phyloP scores from a whole-genome alignment of 164 flowering plant genomes.

The Umbilicus rupestris region DNA sequence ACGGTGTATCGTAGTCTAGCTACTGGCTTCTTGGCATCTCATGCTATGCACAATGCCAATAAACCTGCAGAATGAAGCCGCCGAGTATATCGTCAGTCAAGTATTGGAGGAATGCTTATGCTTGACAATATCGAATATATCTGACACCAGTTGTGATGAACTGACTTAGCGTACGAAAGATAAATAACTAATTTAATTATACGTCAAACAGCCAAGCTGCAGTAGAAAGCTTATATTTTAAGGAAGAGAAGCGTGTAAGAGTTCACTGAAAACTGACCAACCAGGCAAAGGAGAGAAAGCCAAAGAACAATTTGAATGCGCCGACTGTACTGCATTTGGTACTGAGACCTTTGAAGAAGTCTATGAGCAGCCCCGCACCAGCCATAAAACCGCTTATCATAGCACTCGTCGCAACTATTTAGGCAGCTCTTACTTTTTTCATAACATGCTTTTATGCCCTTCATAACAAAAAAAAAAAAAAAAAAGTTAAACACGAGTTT shows the following conservation, averaged over 20 bases:
- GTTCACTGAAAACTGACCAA: slow-evolving; percentile 39
- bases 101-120: not conserved
- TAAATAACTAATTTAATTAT: not conserved
- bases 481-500: not conserved
- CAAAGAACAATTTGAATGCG: slow-evolving; percentile 40
- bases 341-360: slow-evolving; percentile 79
- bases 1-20: not conserved
- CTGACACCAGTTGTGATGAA: too few relatives aligned
- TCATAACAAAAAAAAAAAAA: not conserved
- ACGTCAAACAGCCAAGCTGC: not conserved
- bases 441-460: slow-evolving; percentile 55
- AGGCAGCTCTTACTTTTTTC: slow-evolving; percentile 69
- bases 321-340: slow-evolving; percentile 68
- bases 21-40: not conserved
- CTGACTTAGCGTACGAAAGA: too few relatives aligned
- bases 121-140: not conserved
- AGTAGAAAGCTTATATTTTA: not conserved
- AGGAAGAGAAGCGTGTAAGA: not conserved
- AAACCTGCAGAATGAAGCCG: not conserved
- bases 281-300: slow-evolving; percentile 34
- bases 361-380: slow-evolving; percentile 79
- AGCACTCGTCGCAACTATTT: slow-evolving; percentile 50
- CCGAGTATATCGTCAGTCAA: not conserved
- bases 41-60: not conserved
- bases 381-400: slow-evolving; percentile 67